These are phyloP conservation scores for Trichophaea hybrida DNA, from an alignment of 2,329 filamentous ascomycete species.

Conservation along the genomic window DNA sequence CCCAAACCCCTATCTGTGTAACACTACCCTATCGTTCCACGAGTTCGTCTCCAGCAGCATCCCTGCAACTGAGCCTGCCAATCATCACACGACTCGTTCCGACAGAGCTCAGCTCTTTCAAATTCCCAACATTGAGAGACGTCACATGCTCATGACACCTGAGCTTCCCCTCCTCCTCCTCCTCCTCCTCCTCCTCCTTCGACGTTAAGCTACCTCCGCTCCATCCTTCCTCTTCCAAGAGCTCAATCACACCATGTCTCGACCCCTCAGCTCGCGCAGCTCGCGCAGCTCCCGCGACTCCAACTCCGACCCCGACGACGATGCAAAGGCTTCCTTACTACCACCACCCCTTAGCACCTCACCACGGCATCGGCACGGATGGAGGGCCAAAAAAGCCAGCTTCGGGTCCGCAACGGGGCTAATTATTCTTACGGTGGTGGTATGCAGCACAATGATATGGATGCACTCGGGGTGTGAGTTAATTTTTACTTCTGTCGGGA, in stretches of 20 bases:
- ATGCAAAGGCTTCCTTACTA: neutral
- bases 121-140: neutral
- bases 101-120: neutral
- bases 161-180: neutral
- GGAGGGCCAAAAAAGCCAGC: neutral
- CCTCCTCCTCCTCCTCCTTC: neutral
- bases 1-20: no score
- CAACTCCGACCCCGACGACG: neutral
- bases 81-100: neutral
- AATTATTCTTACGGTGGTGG: neutral
- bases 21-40: no score
- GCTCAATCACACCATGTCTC: neutral
- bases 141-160: neutral
- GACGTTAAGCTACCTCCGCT: neutral
- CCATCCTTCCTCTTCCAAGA: neutral
- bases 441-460: conserved; percentile 14
- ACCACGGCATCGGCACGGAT: neutral
- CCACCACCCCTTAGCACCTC: neutral
- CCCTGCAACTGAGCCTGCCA: no score
- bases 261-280: neutral
- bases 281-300: neutral
- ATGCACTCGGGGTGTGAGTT: conserved; percentile 8
- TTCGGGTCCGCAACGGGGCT: neutral
- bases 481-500: neutral
- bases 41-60: no score